A percentile compares a stretch with the other conserved stretches of the same genome.
These are phyloP conservation scores for Colletotrichum sp. DNA, from an alignment of 2,329 filamentous ascomycete species.

Conservation along the genomic window DNA sequence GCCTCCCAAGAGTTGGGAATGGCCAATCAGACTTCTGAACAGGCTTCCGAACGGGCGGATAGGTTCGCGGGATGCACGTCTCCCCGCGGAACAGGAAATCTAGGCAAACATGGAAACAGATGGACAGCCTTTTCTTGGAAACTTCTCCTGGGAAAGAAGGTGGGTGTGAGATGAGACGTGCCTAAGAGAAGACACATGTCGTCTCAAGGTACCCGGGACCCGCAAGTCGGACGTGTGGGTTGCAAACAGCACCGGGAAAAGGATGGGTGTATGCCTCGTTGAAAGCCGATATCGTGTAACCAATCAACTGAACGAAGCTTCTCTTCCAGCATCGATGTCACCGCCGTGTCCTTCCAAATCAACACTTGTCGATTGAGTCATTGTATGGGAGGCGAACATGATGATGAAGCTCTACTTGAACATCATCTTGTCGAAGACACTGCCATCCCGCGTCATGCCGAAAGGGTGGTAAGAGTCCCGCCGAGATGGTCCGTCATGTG, in stretches of 20 bases:
- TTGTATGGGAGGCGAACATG: neutral
- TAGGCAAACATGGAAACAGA: constrained; percentile 3
- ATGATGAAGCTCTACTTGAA: neutral
- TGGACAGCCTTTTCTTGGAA: neutral
- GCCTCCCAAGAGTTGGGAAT: constrained; percentile 11
- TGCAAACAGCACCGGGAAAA: neutral
- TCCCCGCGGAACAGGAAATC: neutral
- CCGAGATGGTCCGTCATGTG: constrained; percentile 7
- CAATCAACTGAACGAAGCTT: neutral
- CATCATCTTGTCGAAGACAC: neutral
- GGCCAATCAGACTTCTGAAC: neutral
- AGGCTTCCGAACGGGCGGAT: neutral
- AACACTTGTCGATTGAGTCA: neutral
- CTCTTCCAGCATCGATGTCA: neutral
- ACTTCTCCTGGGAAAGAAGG: neutral
- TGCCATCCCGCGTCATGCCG: neutral
- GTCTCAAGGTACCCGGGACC: neutral
- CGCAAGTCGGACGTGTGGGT: neutral
- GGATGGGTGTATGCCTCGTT: neutral
- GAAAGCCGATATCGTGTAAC: neutral
- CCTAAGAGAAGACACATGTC: neutral
- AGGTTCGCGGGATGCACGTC: neutral
- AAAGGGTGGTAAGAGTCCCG: constrained; percentile 8
- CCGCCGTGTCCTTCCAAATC: neutral
- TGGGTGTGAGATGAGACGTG: neutral